Evolutionary conservation across 371 early-diverging fungal species (phyloP).

Genomic region (Gilbertella persicaria): DNA sequence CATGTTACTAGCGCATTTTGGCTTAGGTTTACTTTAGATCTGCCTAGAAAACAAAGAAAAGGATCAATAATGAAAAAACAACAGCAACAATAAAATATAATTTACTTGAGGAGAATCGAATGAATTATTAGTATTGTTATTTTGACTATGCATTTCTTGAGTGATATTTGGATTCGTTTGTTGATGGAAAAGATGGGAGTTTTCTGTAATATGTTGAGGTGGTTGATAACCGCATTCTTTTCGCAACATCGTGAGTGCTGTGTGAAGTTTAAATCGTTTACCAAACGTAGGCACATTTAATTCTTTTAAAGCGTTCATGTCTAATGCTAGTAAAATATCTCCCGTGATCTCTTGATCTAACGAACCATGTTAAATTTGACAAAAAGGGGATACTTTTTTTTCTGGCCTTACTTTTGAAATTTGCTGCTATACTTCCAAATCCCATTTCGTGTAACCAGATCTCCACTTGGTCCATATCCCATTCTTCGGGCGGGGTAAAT

Average conservation of each 20-base stretch:
- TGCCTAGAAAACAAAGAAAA: too few species aligned
- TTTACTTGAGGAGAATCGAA: too few species aligned
- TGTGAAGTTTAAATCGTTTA: slow-evolving; percentile 68
- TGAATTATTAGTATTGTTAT: too few species aligned
- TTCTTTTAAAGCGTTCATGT: slow-evolving; percentile 68
- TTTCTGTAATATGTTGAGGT: slow-evolving; percentile 1
- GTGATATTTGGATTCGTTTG: slow-evolving; percentile 7
- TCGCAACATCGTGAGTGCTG: slow-evolving; percentile 55
- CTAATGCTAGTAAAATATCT: slow-evolving; percentile 63
- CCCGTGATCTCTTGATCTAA: slow-evolving; percentile 73
- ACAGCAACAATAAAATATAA: too few species aligned
- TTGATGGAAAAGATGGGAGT: slow-evolving; percentile 12
- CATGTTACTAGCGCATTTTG: too few species aligned
- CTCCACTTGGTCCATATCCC: slow-evolving; percentile 64
- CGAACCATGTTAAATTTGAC: not conserved
- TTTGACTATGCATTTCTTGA: too few species aligned
- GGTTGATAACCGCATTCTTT: slow-evolving; percentile 23
- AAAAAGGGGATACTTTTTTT: not conserved
- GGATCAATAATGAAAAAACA: too few species aligned
- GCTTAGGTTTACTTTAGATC: too few species aligned
- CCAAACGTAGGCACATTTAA: slow-evolving; percentile 69
- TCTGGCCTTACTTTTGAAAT: slow-evolving; percentile 58
- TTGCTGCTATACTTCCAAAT: slow-evolving; percentile 48
- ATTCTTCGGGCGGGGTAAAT: slow-evolving; percentile 36
- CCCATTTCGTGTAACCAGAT: slow-evolving; percentile 62